Conservation (phyloP, 257 asterid species). For the Ballota nigra region DNA sequence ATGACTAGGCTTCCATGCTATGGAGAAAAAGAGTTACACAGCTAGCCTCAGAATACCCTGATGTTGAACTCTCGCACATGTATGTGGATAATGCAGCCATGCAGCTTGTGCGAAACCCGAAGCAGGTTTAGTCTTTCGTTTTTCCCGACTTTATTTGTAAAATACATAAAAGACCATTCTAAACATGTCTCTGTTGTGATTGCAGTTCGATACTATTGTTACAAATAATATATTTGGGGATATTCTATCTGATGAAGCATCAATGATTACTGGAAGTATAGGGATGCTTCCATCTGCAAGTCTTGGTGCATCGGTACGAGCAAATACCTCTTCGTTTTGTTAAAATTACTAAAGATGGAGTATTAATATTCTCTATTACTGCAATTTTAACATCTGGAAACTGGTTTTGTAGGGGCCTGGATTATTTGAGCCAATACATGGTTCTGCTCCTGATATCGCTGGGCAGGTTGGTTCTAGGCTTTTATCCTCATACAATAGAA, state of each 20-base stretch:
- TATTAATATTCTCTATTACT: too few species aligned
- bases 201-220: constrained; percentile 96
- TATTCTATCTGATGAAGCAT: constrained; percentile 96
- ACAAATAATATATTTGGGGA: constrained; percentile 97
- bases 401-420: constrained; percentile 79
- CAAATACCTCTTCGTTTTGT: neutral
- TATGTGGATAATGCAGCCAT: constrained; percentile 98
- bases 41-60: constrained; percentile 82
- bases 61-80: constrained; percentile 97
- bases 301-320: constrained; percentile 77
- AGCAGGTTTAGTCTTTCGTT: constrained; percentile 53
- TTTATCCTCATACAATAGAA: too few species aligned
- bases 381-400: constrained; percentile 2
- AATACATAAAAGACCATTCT: neutral
- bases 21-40: constrained; percentile 81
- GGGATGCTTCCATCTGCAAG: constrained; percentile 99
- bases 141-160: neutral
- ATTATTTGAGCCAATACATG: constrained; percentile 94
- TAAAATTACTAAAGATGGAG: too few species aligned
- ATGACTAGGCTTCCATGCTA: constrained; percentile 84
- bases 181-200: constrained; percentile 13
- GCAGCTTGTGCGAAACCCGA: constrained; percentile 98
- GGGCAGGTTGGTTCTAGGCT: constrained; percentile 93
- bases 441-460: constrained; percentile 99
- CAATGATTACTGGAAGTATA: constrained; percentile 98